Base-by-base conservation (phyloP, 768 basidiomycete genomes). In the Pleurotus platypus region DNA sequence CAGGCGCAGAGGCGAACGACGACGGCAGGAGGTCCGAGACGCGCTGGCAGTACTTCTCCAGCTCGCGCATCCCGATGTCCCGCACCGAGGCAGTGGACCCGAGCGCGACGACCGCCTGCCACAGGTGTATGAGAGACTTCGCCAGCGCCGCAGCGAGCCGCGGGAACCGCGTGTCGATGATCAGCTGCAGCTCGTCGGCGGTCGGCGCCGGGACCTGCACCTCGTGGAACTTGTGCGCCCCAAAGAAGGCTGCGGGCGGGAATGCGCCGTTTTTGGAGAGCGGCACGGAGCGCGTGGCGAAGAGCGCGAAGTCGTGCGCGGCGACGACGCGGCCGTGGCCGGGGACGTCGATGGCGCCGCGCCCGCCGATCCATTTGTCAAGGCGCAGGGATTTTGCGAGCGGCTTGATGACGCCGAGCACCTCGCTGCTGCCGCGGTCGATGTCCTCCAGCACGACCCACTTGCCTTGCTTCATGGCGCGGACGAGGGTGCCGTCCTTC, bases 381-480 rank as follows among this genome's bases (percentile, higher is more conserved):
- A 78, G 67, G 3, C 81, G 74, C 27, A 88, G 71, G 13, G 85
- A 93, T 65, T 97, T 89, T 0, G 89, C 78, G 9, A 98, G 80
- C 2, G 92, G 89, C 51, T 94, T 88, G 62, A 98, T 77, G 49
- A 92, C 81, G 0, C 91, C 92, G 4, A 98, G 80, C 2, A 98
- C 88, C 66, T 99, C 97, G 58, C 77, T 86, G 61, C 91, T 92
- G 15, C 88, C 96, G 47, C 87, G 82, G 70, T 99, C 97, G 42
- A 98, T 83, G 66, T 98, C 93, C 66, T 97, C 87, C 46, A 99
- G 81, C 8, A 98, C 85, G 2, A 98, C 77, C 95, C 95, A 98
- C 66, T 85, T 83, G 2, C 97, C 97, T 64, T 92, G 87, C 42
- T 84, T 80, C 81, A 98, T 87, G 0, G 95, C 88, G 39, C 90